A percentile compares a stretch with the other conserved stretches of the same genome.
These are phyloP conservation scores for Cyclotella choctawhatcheeana DNA, from an alignment of 108 stramenopile species.

Conservation along the genomic window DNA sequence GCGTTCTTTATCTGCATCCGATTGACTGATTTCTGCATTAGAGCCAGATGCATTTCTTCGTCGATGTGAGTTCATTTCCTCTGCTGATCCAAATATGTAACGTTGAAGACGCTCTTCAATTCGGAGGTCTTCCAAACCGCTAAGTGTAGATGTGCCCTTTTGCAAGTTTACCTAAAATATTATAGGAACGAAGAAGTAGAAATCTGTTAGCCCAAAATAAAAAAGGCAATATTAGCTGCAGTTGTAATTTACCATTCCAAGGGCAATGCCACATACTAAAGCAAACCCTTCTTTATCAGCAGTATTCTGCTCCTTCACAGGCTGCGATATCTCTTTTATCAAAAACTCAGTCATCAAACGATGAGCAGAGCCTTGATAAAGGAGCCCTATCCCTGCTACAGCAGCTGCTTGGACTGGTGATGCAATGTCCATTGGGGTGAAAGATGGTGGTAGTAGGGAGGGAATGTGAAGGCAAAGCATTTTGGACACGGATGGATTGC, in stretches of 20 bases:
- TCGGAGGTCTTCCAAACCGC: conserved; percentile 89
- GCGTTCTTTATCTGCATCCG: conserved; percentile 74
- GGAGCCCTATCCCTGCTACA: conserved; percentile 88
- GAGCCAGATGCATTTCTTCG: conserved; percentile 44
- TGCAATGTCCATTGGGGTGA: conserved; percentile 91
- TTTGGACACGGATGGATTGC: conserved; percentile 90
- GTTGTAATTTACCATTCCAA: conserved; percentile 44
- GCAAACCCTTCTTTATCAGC: conserved; percentile 83
- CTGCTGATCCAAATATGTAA: conserved; percentile 84
- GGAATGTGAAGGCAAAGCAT: conserved; percentile 99
- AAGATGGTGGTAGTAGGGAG: conserved; percentile 91
- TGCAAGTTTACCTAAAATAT: conserved; percentile 26
- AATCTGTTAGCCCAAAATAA: not conserved
- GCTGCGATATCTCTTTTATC: conserved; percentile 91
- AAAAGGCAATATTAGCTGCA: not conserved
- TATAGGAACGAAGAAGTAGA: not conserved
- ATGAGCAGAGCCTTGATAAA: conserved; percentile 92
- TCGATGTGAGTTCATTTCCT: conserved; percentile 58
- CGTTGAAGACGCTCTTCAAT: conserved; percentile 93
- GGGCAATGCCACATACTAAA: conserved; percentile 41
- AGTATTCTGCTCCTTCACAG: conserved; percentile 71
- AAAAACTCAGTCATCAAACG: conserved; percentile 98
- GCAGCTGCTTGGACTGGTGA: conserved; percentile 90
- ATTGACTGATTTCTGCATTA: conserved; percentile 20
- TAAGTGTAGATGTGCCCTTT: conserved; percentile 50